Evolutionary conservation across 2,329 filamentous ascomycete species (phyloP), one percentile per base, ranked within the genome.

Genomic region (Diaporthe citrichinensis): DNA sequence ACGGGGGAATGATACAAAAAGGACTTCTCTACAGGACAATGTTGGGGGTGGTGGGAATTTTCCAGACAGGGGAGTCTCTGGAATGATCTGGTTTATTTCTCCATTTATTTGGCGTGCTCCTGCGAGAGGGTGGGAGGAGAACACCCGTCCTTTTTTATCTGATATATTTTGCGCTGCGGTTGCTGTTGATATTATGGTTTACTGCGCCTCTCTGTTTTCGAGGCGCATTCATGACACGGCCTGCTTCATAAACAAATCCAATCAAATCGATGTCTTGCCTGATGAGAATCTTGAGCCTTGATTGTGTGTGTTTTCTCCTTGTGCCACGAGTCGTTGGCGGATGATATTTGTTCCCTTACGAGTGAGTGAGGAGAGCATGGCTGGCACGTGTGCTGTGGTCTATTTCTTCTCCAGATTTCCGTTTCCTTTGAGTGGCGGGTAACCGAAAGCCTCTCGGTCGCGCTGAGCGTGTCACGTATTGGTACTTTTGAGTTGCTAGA

Each of bases 151-250:
- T 39, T 34, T 17, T 17, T 39, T 39, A 39, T 25, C 12, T 55
- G 49, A 55, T 28, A 69, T 31, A 69, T 41, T 69, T 53, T 14
- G 49, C 46, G 49, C 34, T 55, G 65, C n/a, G 49, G 46, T 41
- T 55, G 34, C 17, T 31, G 49, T 53, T 69, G 15, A 55, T 69
- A 28, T 55, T 39, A 36, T 55, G 28, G 34, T 53, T 69, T 41
- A 23, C n/a, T 53, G 49, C 49, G 34, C 65, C 31, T 55, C 65
- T 41, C n/a, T 8, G 9, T 55, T 25, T 53, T 2, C 10, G 34
- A 55, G 46, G 25, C n/a, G 65, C 49, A 69, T n/a, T 55, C 49
- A 69, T 53, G 65, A 69, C 65, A 69, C 65, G 49, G 65, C 49
- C 65, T 69, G 65, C 65, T 69, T 55, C 65, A 69, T 69, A 41